Base-by-base conservation (phyloP, 2,329 filamentous ascomycete species). In the Coniochaeta sp. region DNA sequence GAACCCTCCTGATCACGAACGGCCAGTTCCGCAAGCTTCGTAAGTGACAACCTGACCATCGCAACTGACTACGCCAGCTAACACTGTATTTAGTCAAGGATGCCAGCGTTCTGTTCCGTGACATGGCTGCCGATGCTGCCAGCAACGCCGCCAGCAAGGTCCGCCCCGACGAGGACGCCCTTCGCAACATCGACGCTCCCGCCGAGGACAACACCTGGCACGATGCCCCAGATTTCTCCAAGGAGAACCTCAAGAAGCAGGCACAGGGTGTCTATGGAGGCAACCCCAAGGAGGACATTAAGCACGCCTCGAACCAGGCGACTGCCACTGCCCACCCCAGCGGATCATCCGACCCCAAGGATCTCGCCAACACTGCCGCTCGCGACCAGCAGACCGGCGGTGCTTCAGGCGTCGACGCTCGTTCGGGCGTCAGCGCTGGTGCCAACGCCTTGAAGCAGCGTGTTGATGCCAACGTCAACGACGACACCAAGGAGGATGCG, bases 171-270 rank as follows among this genome's bases (percentile, higher is more conserved):
- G 82, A 95, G 52, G 88, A 96, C 0, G 75, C 86, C 55, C 78
- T 97, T 18, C 66, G 73, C 8, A 85, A 91, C 61, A 83, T 97
- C 30, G 92, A 97, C 59, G 66, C 75, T n/a, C 83, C 94, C 2
- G 94, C 94, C 2, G 82, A 87, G 16, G 91, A 96, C 63, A 94
- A 97, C 71, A 87, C 85, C 14, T 99, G 94, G 94, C 89, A 96
- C 62, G 91, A 96, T 53, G 80, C 82, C 40, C 91, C 91, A 3
- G 77, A 94, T 56, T 63, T 95, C 48, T 87, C 83, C 57, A 85
- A 81, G 67, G 81, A 84, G 1, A 82, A 78, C 52, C 56, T 94
- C 52, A 89, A 83, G 71, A 76, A 81, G 16, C 85, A 91, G 65
- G 65, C 86, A 14, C 85, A 86, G 66, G 75, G 76, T 16, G 63